A percentile compares a stretch with the other conserved stretches of the same genome.
Conservation (phyloP, 768 basidiomycete genomes). For the Tubosaeta brunneosetosa region DNA sequence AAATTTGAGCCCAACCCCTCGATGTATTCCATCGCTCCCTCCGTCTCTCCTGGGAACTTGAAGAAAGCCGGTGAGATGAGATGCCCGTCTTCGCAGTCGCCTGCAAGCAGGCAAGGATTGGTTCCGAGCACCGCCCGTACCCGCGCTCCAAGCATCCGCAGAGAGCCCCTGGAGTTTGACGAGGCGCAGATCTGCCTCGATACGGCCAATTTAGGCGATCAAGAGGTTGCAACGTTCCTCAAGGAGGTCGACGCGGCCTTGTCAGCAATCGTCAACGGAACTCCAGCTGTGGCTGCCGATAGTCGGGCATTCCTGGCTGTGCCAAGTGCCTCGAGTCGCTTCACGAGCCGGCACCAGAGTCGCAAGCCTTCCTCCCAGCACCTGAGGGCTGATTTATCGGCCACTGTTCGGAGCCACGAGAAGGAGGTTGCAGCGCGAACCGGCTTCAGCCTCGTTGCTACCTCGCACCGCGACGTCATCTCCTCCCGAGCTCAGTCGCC, state of each 20-base stretch:
- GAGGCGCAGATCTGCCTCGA: constrained; percentile 30
- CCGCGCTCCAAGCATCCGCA: constrained; percentile 26
- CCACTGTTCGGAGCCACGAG: constrained; percentile 24
- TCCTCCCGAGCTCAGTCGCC: constrained; percentile 23
- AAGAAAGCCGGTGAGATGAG: constrained; percentile 22
- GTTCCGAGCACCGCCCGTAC: constrained; percentile 9
- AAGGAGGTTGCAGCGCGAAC: constrained; percentile 23
- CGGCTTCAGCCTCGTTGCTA: constrained; percentile 30
- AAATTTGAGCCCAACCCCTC: constrained; percentile 27
- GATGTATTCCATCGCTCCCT: constrained; percentile 29
- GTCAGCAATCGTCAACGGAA: constrained; percentile 21
- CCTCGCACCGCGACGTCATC: constrained; percentile 25
- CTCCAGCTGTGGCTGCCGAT: constrained; percentile 27
- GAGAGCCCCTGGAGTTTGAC: constrained; percentile 27
- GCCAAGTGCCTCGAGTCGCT: constrained; percentile 22
- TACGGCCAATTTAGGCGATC: constrained; percentile 27
- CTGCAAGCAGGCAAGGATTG: constrained; percentile 26
- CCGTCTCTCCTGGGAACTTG: constrained; percentile 19
- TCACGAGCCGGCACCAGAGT: constrained; percentile 26
- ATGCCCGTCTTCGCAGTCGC: constrained; percentile 21
- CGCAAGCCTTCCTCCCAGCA: constrained; percentile 30
- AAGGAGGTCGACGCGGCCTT: constrained; percentile 29
- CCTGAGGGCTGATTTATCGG: constrained; percentile 27
- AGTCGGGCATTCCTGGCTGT: constrained; percentile 29
- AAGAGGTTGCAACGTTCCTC: constrained; percentile 30